A percentile compares a stretch with the other conserved stretches of the same genome.
These are phyloP conservation scores for Sphagnum magellanicum DNA, from an alignment of 228 moss, liverwort and hornwort genomes.

Conservation along the genomic window DNA sequence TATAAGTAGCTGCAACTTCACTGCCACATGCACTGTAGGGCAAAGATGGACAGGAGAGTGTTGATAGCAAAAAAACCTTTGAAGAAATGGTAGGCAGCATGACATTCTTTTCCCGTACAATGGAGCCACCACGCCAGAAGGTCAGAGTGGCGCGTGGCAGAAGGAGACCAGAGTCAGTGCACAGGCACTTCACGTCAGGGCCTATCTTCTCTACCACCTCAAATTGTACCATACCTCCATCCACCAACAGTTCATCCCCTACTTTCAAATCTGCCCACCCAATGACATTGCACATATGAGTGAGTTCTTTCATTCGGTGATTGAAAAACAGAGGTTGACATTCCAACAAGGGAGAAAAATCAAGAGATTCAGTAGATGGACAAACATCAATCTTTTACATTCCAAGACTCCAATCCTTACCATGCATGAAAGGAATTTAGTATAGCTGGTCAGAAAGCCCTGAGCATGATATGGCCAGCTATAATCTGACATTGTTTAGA, in stretches of 20 bases:
- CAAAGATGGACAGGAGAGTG: neutral
- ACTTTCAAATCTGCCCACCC: conserved; percentile 24
- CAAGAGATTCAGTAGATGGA: no score
- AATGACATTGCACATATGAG: neutral
- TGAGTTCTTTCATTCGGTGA: no score
- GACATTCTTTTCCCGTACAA: conserved; percentile 26
- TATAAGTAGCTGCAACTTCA: no score
- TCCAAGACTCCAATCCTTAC: no score
- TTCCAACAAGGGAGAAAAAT: no score
- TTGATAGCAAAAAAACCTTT: conserved; percentile 8
- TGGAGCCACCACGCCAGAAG: conserved; percentile 24
- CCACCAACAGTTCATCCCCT: conserved; percentile 32
- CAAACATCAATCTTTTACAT: no score
- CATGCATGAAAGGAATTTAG: no score
- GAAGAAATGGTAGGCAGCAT: conserved; percentile 41
- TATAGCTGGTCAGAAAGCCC: no score
- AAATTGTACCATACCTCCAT: conserved; percentile 38
- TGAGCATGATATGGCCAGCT: no score
- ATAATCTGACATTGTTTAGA: no score
- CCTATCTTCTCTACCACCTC: conserved; percentile 25
- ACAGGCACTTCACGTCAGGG: conserved; percentile 32
- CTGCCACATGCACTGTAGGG: neutral
- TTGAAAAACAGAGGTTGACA: no score
- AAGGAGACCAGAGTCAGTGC: conserved; percentile 36
- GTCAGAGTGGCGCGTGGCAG: conserved; percentile 37